Evolutionary conservation across 2,329 filamentous ascomycete genomes (phyloP), one percentile per base, ranked within the genome.

Genomic region (Penicillium expansum): DNA sequence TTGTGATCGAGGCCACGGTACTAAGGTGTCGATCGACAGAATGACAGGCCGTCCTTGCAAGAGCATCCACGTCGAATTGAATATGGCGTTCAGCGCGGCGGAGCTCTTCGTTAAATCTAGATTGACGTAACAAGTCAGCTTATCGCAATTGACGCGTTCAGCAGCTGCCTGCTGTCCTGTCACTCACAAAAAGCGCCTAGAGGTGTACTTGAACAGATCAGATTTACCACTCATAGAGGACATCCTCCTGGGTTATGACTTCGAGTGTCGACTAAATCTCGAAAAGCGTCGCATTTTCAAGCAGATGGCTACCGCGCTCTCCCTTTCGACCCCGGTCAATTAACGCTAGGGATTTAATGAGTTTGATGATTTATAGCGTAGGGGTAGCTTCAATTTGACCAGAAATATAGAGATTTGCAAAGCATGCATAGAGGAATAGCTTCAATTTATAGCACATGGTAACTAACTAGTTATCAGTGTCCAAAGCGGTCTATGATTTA

Each of bases 1-100:
- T 76, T 11, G 50, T 49, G 29, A 64, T 52, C 57, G 64, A 47
- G 20, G 56, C 38, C 35, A 57, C 32, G 24, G 22, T 22, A 52
- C 48, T 50, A 10, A 45, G 11, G 3, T 22, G 37, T 44, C 58
- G 48, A 13, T 24, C 27, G n/a, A 60, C 22, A 33, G 58, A 62
- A 29, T 47, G 35, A 14, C 48, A 53, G 16, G 49, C 55, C 6
- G 29, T 30, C 7, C 42, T 54, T 39, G 32, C 50, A 39, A 62
- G 38, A 29, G 55, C 52, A 56, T 58, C 49, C 8, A 57, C 33
- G 8, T 59, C 51, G 4, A 62, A 53, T 27, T 37, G 18, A 5
- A 45, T 29, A 37, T 9, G 33, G 14, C 56, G 60, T 33, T 62
- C 58, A 41, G 53, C 38, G n/a, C 50, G 58, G 14, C 56, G 58